These are phyloP conservation scores for Microsporum audouinii DNA, from an alignment of 2,329 filamentous ascomycete genomes.

Conservation along the genomic window DNA sequence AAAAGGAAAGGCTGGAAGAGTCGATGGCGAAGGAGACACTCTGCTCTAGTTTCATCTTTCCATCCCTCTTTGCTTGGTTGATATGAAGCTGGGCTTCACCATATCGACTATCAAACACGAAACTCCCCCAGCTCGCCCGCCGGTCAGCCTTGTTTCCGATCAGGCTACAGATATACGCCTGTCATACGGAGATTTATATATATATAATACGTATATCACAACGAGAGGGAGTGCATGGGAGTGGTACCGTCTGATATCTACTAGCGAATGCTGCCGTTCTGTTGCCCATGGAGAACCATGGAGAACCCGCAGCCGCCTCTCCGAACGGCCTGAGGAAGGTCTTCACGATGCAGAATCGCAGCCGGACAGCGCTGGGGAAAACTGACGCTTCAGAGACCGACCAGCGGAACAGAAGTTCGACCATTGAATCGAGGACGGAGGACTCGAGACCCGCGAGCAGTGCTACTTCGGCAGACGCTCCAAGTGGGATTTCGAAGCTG, in stretches of 20 bases:
- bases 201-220: no score
- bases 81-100: neutral
- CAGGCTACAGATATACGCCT: neutral
- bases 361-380: constrained; percentile 27
- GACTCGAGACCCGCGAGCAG: constrained; percentile 27
- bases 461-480: constrained; percentile 21
- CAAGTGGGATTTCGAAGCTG: constrained; percentile 43
- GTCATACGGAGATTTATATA: no score
- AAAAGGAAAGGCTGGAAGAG: no score
- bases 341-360: constrained; percentile 27
- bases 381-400: constrained; percentile 24
- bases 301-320: constrained; percentile 19
- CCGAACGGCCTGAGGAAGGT: constrained; percentile 29
- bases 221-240: no score
- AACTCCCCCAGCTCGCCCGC: neutral
- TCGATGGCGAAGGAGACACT: no score
- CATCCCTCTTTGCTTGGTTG: neutral
- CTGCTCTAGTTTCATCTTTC: no score
- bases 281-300: constrained; percentile 24
- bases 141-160: neutral
- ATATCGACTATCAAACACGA: neutral
- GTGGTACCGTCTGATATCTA: neutral
- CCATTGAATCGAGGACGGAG: constrained; percentile 23
- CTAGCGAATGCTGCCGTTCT: neutral
- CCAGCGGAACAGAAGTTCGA: constrained; percentile 27